phyloP scores from a whole-genome alignment of 768 basidiomycete genomes.

The Tephrocybe sp. region DNA sequence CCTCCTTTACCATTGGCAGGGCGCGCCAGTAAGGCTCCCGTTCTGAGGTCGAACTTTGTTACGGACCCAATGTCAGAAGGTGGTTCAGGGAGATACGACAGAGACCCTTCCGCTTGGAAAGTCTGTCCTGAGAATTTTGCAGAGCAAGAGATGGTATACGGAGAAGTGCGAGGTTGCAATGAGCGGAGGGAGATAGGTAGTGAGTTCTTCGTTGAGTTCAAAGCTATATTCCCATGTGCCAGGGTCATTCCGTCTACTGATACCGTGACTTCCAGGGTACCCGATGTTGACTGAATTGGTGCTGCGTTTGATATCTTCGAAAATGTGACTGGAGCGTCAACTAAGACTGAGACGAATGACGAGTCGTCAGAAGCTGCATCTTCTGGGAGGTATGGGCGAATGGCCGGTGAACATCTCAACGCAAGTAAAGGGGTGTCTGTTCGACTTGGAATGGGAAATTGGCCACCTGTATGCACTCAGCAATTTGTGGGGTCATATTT shows the following conservation, averaged over 20 bases:
- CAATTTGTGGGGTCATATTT: neutral
- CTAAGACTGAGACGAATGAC: slow-evolving; percentile 44
- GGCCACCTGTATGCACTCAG: slow-evolving; percentile 31
- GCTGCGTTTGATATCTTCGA: slow-evolving; percentile 46
- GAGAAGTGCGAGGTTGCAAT: slow-evolving; percentile 40
- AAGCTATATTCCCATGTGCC: slow-evolving; percentile 42
- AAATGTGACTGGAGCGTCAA: slow-evolving; percentile 53
- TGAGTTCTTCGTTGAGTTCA: slow-evolving; percentile 51
- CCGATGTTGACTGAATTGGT: slow-evolving; percentile 32
- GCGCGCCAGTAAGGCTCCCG: slow-evolving; percentile 53
- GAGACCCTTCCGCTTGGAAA: slow-evolving; percentile 41
- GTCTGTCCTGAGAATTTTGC: slow-evolving; percentile 39
- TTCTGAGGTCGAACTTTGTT: slow-evolving; percentile 64
- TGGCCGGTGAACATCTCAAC: slow-evolving; percentile 57
- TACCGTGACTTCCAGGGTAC: slow-evolving; percentile 42
- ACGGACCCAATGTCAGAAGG: slow-evolving; percentile 49
- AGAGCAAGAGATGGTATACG: slow-evolving; percentile 38
- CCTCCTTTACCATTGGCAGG: slow-evolving; percentile 51
- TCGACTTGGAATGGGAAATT: slow-evolving; percentile 39
- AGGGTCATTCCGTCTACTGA: slow-evolving; percentile 44
- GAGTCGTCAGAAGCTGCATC: slow-evolving; percentile 34
- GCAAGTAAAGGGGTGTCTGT: slow-evolving; percentile 49
- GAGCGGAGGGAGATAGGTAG: slow-evolving; percentile 48
- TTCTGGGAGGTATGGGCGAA: slow-evolving; percentile 60
- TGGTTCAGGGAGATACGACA: slow-evolving; percentile 52